Base-by-base conservation (phyloP, 441 rosid genomes). In the Lagerstroemia fauriei region DNA sequence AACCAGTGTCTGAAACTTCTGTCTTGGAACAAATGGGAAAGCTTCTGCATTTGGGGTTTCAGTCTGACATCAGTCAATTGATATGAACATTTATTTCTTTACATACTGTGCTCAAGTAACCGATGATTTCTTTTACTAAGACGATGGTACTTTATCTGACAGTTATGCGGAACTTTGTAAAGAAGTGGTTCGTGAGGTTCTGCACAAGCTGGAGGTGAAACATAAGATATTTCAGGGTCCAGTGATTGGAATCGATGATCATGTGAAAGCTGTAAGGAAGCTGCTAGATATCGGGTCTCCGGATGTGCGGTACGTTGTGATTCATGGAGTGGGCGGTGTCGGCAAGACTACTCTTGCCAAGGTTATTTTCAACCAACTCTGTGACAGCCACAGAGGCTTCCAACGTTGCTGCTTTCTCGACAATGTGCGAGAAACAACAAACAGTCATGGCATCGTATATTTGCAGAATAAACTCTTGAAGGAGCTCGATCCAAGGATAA, bases 311-410 rank as follows among this genome's bases (percentile, higher is more conserved):
- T 17, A 24, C 3, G 22, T 78, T 2, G 81, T n/a, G 31, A 78
- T 78, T 24, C 57, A 78, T 65, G 81, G 81, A 27, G 63, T 63
- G 9, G 79, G 79, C 9, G 70, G 79, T 38, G 41, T 61, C 57
- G 70, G 79, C 17, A 77, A 77, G 47, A 78, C 80, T 14, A 56
- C 63, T 56, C 63, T 56, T 18, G 25, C 63, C 7, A 56, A 56
- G 63, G 63, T 56, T 20, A 29, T 59, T 53, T 61, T 69, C 56
- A 59, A 69, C 73, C 38, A 78, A 47, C 63, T 56, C 25, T 56
- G 25, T 22, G 22, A 69, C 25, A 57, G 3, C 9, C 51, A 14
- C 9, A 13, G 51, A 9, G 12, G 51, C 27, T 77, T 22, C 16
- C 47, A 59, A 9, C 5, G 24, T 32, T 77, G 22, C 47, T 13